Conservation (phyloP, 2,329 filamentous ascomycete species). For the Cladosporium phlei region DNA sequence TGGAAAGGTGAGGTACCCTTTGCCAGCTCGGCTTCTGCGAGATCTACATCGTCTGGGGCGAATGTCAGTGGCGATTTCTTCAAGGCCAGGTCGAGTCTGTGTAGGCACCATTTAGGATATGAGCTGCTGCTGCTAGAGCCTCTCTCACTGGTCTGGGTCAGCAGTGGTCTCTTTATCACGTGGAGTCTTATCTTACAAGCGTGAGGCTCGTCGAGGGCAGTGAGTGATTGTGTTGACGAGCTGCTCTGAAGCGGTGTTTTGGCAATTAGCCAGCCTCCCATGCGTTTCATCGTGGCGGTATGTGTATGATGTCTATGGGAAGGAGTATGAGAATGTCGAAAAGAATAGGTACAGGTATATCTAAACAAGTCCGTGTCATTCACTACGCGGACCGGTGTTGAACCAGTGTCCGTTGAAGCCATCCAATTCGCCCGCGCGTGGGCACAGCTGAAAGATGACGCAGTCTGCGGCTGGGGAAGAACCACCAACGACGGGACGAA, state of each 20-base stretch:
- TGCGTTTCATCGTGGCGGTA: conserved; percentile 23
- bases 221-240: conserved; percentile 50
- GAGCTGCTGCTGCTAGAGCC: conserved; percentile 35
- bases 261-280: conserved; percentile 38
- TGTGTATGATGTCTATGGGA: background rate
- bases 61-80: conserved; percentile 22
- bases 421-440: background rate
- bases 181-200: conserved; percentile 44
- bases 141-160: conserved; percentile 37
- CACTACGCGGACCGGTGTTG: background rate
- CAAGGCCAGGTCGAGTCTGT: conserved; percentile 1
- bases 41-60: conserved; percentile 58
- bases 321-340: background rate
- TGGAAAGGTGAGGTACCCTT: conserved; percentile 82
- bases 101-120: conserved; percentile 38
- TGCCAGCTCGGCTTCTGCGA: conserved; percentile 68
- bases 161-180: background rate
- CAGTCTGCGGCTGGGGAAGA: too few species aligned
- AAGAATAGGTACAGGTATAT: background rate
- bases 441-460: conserved; percentile 1
- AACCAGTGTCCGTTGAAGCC: background rate
- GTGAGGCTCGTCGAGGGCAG: conserved; percentile 55
- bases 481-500: too few species aligned
- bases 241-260: conserved; percentile 29
- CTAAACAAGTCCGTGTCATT: background rate